phyloP scores from a whole-genome alignment of 805 yeast species.

The Crinitomyces ghanaensis region DNA sequence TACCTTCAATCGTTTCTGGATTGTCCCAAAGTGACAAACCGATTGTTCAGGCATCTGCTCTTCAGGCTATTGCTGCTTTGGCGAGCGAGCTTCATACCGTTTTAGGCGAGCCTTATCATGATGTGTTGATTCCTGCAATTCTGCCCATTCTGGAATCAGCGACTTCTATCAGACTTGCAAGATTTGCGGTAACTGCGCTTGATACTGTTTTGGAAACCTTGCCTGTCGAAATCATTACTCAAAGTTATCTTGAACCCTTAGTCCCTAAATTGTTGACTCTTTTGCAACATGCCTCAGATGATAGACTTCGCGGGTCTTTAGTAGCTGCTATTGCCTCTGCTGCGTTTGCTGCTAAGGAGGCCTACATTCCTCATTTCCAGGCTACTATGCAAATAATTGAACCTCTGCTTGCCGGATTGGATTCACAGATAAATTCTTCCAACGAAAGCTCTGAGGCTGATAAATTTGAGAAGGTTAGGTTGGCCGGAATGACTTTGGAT shows the following conservation, averaged over 20 bases:
- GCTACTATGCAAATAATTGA: conserved; percentile 71
- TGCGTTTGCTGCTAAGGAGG: conserved; percentile 87
- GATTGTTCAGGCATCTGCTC: conserved; percentile 74
- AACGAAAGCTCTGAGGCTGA: conserved; percentile 61
- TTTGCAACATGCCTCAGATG: conserved; percentile 59
- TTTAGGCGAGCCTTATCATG: conserved; percentile 78
- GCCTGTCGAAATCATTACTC: conserved; percentile 71
- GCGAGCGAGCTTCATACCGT: conserved; percentile 77
- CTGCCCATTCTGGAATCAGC: conserved; percentile 82
- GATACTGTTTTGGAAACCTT: conserved; percentile 89
- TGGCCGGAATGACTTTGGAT: conserved; percentile 87
- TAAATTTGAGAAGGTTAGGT: conserved; percentile 80
- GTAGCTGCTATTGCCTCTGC: conserved; percentile 96
- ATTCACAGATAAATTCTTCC: conserved; percentile 27
- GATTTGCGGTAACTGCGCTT: conserved; percentile 80
- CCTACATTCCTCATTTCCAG: conserved; percentile 76
- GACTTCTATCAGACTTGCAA: conserved; percentile 69
- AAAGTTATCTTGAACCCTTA: conserved; percentile 70
- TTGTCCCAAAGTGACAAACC: conserved; percentile 64
- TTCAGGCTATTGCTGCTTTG: conserved; percentile 66
- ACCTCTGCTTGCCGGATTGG: conserved; percentile 33
- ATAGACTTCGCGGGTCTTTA: conserved; percentile 40
- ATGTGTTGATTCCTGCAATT: conserved; percentile 69
- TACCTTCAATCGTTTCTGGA: conserved; percentile 64
- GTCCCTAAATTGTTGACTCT: conserved; percentile 81